Evolutionary conservation across 208 protist genomes (phyloP).

Genomic region (Crithidia acanthocephali): DNA sequence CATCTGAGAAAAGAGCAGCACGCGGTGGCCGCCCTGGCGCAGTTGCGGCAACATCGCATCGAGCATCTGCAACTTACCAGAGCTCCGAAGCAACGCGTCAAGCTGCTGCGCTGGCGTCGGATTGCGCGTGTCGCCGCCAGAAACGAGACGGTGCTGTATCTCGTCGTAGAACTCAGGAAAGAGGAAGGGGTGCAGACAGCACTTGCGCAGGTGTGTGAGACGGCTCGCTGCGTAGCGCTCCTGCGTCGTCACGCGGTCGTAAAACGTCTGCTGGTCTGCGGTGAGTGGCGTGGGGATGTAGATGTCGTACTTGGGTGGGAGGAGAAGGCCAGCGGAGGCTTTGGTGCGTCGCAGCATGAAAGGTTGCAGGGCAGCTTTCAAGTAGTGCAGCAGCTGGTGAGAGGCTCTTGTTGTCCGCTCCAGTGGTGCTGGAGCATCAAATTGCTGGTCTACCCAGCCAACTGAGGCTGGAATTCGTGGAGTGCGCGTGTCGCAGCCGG

Average conservation of each 20-base stretch:
- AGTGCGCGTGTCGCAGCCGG: too few relatives aligned
- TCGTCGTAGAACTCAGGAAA: conserved; percentile 32
- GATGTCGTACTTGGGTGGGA: conserved; percentile 62
- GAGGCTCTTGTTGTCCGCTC: too few relatives aligned
- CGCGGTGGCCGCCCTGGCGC: conserved; percentile 83
- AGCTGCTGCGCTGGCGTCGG: not conserved
- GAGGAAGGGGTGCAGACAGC: conserved; percentile 52
- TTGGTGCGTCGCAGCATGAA: conserved; percentile 68
- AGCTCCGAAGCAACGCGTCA: conserved; percentile 42
- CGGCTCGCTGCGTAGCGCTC: conserved; percentile 31
- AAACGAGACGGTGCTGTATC: not conserved
- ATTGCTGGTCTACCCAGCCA: too few relatives aligned
- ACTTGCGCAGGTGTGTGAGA: conserved; percentile 56
- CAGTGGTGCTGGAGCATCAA: too few relatives aligned
- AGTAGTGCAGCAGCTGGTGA: conserved; percentile 16
- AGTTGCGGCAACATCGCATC: conserved; percentile 92
- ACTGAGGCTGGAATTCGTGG: too few relatives aligned
- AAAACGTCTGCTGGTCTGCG: conserved; percentile 84
- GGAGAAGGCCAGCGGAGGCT: conserved; percentile 38
- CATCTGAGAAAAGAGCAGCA: conserved; percentile 97
- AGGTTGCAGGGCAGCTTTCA: conserved; percentile 40
- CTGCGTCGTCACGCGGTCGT: conserved; percentile 54
- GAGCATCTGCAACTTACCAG: conserved; percentile 92
- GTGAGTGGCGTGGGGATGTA: conserved; percentile 88
- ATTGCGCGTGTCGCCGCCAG: not conserved